Percentiles rank a stretch among this genome's conserved stretches.
Evolutionary conservation across 2,329 filamentous ascomycete genomes (phyloP).

Genomic region (Neoarthrinium moseri): DNA sequence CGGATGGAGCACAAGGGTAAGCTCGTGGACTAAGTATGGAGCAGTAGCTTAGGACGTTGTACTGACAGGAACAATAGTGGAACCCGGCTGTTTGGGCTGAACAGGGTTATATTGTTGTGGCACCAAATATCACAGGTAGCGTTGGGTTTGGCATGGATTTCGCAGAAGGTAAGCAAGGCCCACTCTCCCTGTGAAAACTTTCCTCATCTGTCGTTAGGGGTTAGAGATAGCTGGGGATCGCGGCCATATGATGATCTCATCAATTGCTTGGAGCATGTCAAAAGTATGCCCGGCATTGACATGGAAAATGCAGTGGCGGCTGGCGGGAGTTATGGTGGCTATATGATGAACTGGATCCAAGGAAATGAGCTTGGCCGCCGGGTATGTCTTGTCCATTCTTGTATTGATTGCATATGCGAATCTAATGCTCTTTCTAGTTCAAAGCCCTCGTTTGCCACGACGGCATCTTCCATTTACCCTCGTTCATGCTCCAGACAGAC

Average conservation of each 20-base stretch:
- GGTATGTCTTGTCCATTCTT: slow-evolving; percentile 19
- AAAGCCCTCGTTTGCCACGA: slow-evolving; percentile 56
- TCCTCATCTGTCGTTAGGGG: no score
- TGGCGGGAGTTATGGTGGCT: slow-evolving; percentile 57
- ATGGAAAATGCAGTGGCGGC: slow-evolving; percentile 49
- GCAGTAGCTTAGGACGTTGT: neutral
- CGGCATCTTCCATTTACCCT: slow-evolving; percentile 36
- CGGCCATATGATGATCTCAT: slow-evolving; percentile 54
- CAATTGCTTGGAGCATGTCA: slow-evolving; percentile 50
- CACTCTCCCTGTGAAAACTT: no score
- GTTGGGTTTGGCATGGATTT: slow-evolving; percentile 51
- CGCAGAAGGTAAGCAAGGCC: slow-evolving; percentile 24
- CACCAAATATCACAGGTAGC: slow-evolving; percentile 59
- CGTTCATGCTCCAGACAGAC: slow-evolving; percentile 26
- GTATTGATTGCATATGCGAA: neutral
- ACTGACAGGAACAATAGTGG: slow-evolving; percentile 33
- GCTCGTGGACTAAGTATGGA: slow-evolving; percentile 11
- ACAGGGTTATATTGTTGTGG: slow-evolving; percentile 59
- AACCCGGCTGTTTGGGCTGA: slow-evolving; percentile 57
- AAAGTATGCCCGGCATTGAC: slow-evolving; percentile 52
- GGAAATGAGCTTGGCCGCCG: slow-evolving; percentile 50
- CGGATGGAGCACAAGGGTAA: slow-evolving; percentile 44
- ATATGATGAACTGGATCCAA: slow-evolving; percentile 60
- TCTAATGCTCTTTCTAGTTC: slow-evolving; percentile 37
- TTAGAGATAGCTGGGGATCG: slow-evolving; percentile 52